Percentiles rank a stretch among this genome's conserved stretches.
Evolutionary conservation across 768 basidiomycete genomes (phyloP).

Genomic region (Tylopilus sp.): DNA sequence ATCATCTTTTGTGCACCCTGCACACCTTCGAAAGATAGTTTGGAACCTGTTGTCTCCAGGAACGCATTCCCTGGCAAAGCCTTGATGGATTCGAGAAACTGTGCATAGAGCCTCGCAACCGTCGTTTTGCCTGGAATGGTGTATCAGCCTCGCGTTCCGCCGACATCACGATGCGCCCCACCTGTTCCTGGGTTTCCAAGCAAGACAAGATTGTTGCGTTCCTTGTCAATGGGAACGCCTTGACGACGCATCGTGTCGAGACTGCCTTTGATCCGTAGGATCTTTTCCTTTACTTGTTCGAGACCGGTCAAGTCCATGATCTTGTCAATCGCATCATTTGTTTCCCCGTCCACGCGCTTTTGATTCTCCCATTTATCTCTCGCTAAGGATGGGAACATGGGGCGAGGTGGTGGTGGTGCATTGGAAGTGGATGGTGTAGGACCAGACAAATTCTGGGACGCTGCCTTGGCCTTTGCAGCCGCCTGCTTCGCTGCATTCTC

Average conservation of each 20-base stretch:
- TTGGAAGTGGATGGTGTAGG: slow-evolving; percentile 4
- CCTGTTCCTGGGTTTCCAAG: slow-evolving; percentile 77
- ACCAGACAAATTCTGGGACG: not conserved
- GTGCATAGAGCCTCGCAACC: slow-evolving; percentile 61
- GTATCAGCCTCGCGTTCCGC: not conserved
- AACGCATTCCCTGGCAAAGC: slow-evolving; percentile 54
- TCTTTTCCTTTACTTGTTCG: slow-evolving; percentile 58
- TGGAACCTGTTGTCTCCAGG: slow-evolving; percentile 61
- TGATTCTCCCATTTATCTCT: slow-evolving; percentile 54
- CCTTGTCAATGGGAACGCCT: slow-evolving; percentile 45
- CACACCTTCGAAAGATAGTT: slow-evolving; percentile 58
- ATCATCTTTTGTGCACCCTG: slow-evolving; percentile 49
- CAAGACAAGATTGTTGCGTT: slow-evolving; percentile 59
- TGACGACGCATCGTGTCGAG: slow-evolving; percentile 57
- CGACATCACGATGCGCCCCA: slow-evolving; percentile 23
- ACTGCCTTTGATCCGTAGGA: slow-evolving; percentile 57
- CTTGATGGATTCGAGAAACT: slow-evolving; percentile 55
- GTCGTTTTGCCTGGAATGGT: slow-evolving; percentile 59
- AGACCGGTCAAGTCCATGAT: slow-evolving; percentile 72
- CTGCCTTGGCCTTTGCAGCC: not conserved
- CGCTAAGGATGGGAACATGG: slow-evolving; percentile 33
- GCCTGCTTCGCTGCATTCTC: slow-evolving; percentile 14
- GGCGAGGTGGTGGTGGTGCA: slow-evolving; percentile 5
- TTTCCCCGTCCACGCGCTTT: slow-evolving; percentile 51
- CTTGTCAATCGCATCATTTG: slow-evolving; percentile 53